Evolutionary conservation across 495 filamentous ascomycete genomes (phyloP), one percentile per base, ranked within the genome.

Genomic region (Apodospora peruviana): DNA sequence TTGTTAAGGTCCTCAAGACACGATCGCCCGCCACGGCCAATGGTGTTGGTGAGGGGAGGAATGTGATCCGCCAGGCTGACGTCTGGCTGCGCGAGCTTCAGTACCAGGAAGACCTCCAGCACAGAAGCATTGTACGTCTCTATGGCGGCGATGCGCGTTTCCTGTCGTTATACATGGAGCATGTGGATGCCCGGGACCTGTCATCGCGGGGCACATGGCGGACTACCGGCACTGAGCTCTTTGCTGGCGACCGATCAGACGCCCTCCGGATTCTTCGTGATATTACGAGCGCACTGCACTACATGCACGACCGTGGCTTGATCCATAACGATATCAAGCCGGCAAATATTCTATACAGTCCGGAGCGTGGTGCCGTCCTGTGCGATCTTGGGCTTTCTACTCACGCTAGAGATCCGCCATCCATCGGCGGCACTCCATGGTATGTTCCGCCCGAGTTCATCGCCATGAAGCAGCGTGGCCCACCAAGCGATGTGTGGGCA

Each of bases 251-350:
- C 37, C 62, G 67, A 3, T 45, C 51, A 5, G 72, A 76, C 42
- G 71, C 64, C 16, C 17, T 64, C 34, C 68, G 71, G 44, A 76
- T 76, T 37, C 48, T 76, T 8, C 66, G 63, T 21, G 73, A 76
- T 48, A 73, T 69, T 22, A 58, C 68, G 24, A 57, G 63, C 45
- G 74, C 68, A 7, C 48, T 76, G 46, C 59, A 72, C 44, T 77
- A 74, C 59, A 60, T 76, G 20, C 72, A 74, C 58, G 57, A 62
- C 42, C 66, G 65, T 29, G 62, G 64, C 14, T 59, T 72, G 23
- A 65, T 73, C 40, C 73, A 76, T 50, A 76, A 75, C 59, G 72
- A 76, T 52, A 76, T 77, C 60, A 75, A 76, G 48, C 73, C 73
- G 16, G 71, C 69, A 16, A 77, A 76, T 36, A 75, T 77, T 39